These are phyloP conservation scores for Euphorbia lathyris DNA, from an alignment of 345 rosid species.

Conservation along the genomic window DNA sequence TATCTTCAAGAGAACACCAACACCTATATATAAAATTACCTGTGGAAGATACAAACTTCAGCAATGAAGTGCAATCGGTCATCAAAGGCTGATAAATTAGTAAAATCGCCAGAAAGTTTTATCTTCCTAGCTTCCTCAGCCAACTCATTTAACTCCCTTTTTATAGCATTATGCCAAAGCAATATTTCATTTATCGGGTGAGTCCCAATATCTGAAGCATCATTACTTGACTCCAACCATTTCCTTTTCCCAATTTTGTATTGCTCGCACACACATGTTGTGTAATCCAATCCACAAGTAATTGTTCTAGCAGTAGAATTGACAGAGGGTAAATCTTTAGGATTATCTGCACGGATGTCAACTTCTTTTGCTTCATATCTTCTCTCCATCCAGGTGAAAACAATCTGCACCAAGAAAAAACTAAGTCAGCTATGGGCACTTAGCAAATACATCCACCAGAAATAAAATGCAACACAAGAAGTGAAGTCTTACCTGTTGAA, in stretches of 20 bases:
- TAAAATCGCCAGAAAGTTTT: conserved; percentile 70
- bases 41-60: conserved; percentile 88
- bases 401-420: conserved; percentile 45
- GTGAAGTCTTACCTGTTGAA: conserved; percentile 47
- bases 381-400: conserved; percentile 78
- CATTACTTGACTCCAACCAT: conserved; percentile 43
- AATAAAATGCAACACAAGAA: conserved; percentile 6
- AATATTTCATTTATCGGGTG: conserved; percentile 81
- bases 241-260: conserved; percentile 73
- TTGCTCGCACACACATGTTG: conserved; percentile 47
- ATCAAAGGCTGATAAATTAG: conserved; percentile 65
- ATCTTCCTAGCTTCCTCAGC: conserved; percentile 82
- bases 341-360: conserved; percentile 32
- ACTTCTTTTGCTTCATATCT: conserved; percentile 26
- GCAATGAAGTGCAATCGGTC: conserved; percentile 83
- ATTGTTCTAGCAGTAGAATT: conserved; percentile 38
- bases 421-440: conserved; percentile 7
- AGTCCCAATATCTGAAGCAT: conserved; percentile 28
- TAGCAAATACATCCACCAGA: conserved; percentile 11
- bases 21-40: conserved; percentile 56
- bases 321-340: conserved; percentile 31
- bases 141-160: conserved; percentile 69
- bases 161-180: conserved; percentile 89
- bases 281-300: conserved; percentile 33
- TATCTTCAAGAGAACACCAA: not conserved